These are phyloP conservation scores for Acanthamoeba lenticulata DNA, from an alignment of 208 protist species.

Conservation along the genomic window DNA sequence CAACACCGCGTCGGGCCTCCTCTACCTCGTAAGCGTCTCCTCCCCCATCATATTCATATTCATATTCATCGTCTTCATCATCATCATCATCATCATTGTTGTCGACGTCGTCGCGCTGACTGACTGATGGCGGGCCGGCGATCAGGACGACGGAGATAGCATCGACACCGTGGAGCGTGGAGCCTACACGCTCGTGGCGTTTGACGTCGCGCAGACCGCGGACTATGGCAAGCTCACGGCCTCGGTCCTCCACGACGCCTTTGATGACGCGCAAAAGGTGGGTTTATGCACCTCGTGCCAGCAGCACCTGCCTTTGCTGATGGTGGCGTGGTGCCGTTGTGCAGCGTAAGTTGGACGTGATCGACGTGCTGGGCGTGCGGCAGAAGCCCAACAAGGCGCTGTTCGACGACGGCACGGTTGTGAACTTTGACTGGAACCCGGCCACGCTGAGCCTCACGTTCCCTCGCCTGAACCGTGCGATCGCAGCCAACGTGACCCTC, in stretches of 20 bases:
- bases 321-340: too few species aligned
- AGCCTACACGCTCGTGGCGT: not conserved
- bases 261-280: not conserved
- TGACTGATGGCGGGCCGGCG: too few species aligned
- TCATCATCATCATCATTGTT: not conserved
- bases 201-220: not conserved
- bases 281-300: not conserved
- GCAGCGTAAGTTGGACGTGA: not conserved
- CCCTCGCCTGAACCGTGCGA: not conserved
- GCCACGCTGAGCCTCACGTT: not conserved
- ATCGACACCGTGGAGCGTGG: conserved; percentile 14
- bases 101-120: too few species aligned
- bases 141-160: conserved; percentile 47
- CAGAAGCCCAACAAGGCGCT: conserved; percentile 5
- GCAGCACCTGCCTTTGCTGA: too few species aligned
- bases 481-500: not conserved
- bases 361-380: not conserved
- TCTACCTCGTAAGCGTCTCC: conserved; percentile 77
- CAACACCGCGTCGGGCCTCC: conserved; percentile 68
- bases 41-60: not conserved
- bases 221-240: not conserved
- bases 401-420: not conserved
- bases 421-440: not conserved
- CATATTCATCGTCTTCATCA: not conserved
- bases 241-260: not conserved